A percentile compares a stretch with the other conserved stretches of the same genome.
Conservation (phyloP, 2,329 filamentous ascomycete genomes). For the Curvularia sp. region DNA sequence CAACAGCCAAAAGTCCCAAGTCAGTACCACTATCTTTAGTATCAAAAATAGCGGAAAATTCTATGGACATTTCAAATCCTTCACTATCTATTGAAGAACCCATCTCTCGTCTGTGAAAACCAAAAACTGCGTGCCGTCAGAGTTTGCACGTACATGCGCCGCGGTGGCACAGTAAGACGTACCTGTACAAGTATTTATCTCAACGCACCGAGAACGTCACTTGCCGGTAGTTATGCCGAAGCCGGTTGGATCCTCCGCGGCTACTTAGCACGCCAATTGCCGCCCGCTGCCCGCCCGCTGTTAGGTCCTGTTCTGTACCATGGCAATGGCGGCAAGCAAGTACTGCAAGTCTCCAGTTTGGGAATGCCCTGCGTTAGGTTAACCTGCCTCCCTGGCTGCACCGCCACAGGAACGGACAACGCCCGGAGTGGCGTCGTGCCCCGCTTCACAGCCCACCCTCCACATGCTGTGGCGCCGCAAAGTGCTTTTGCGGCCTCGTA, state of each 20-base stretch:
- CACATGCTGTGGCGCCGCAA: conserved; percentile 1
- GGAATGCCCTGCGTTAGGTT: neutral
- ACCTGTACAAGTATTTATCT: neutral
- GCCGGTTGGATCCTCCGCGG: neutral
- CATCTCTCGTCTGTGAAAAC: too few relatives aligned
- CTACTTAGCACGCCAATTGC: neutral
- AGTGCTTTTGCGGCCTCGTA: conserved; percentile 4
- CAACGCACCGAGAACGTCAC: neutral
- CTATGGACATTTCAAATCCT: too few relatives aligned
- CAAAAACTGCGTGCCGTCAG: too few relatives aligned
- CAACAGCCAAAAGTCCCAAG: too few relatives aligned
- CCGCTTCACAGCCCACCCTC: conserved; percentile 9
- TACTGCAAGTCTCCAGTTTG: neutral
- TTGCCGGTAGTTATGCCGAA: neutral
- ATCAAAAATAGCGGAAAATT: too few relatives aligned
- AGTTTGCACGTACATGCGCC: too few relatives aligned
- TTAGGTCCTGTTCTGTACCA: too few relatives aligned
- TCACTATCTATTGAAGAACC: too few relatives aligned
- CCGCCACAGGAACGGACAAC: neutral
- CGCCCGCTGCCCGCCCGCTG: neutral
- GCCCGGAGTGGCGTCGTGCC: conserved; percentile 11
- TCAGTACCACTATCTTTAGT: too few relatives aligned
- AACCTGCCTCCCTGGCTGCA: neutral
- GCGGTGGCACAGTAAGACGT: too few relatives aligned
- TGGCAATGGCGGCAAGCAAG: neutral